Evolutionary conservation across 164 flowering plant genomes (phyloP).

Genomic region (Piper longum): DNA sequence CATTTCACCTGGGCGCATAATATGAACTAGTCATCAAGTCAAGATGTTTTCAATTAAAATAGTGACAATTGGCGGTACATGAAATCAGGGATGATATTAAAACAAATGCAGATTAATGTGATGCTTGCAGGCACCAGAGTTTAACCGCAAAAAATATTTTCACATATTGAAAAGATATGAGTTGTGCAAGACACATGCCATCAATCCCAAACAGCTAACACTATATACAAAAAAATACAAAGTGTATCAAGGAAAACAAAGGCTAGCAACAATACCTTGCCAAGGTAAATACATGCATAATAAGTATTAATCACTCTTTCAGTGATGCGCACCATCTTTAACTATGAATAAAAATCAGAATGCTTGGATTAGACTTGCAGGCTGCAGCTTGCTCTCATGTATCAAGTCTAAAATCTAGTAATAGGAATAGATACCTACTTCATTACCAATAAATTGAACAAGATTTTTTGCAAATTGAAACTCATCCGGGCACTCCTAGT

Average conservation of each 20-base stretch:
- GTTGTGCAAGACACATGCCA: no score
- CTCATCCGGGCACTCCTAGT: slow-evolving; percentile 45
- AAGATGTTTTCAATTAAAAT: no score
- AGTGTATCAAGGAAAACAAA: background rate
- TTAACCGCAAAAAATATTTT: no score
- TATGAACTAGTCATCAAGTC: background rate
- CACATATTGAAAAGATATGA: no score
- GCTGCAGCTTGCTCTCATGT: background rate
- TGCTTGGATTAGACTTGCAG: background rate
- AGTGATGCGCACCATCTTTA: slow-evolving; percentile 61
- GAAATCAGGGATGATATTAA: no score
- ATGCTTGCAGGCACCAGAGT: no score
- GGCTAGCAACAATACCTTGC: slow-evolving; percentile 34
- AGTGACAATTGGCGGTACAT: no score
- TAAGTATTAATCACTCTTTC: slow-evolving; percentile 59
- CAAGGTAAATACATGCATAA: slow-evolving; percentile 41
- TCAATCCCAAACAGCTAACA: no score
- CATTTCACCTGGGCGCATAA: slow-evolving; percentile 42
- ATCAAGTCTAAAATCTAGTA: background rate
- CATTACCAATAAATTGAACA: slow-evolving; percentile 41
- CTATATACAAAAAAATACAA: background rate
- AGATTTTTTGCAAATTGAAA: slow-evolving; percentile 39
- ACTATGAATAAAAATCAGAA: slow-evolving; percentile 18
- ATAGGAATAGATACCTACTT: slow-evolving; percentile 29
- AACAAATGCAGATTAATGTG: no score